Percentiles rank a stretch among this genome's conserved stretches.
Conservation (phyloP, 1,284 basidiomycete species). For the Exobasidium rhododendri region DNA sequence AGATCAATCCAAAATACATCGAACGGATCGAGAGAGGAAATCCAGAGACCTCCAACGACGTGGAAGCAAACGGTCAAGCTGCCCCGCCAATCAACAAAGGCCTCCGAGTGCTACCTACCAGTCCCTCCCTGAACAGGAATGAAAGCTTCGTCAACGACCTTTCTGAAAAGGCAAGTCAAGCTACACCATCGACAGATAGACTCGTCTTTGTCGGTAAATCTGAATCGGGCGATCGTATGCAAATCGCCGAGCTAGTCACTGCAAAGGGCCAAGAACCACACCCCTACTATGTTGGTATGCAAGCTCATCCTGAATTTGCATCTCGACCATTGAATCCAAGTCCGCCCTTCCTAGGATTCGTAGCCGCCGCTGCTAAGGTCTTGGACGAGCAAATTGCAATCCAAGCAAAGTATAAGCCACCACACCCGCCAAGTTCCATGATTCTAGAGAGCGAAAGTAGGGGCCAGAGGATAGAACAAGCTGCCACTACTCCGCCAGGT, state of each 20-base stretch:
- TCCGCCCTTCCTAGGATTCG: slow-evolving; percentile 92
- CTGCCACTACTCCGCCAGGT: slow-evolving; percentile 35
- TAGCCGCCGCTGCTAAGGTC: slow-evolving; percentile 74
- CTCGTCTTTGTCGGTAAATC: slow-evolving; percentile 79
- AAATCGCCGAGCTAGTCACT: slow-evolving; percentile 74
- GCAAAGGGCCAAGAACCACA: slow-evolving; percentile 63
- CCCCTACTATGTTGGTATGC: slow-evolving; percentile 89
- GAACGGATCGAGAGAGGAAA: slow-evolving; percentile 64
- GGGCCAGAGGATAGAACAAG: slow-evolving; percentile 20
- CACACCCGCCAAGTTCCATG: slow-evolving; percentile 58
- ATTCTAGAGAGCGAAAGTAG: slow-evolving; percentile 22
- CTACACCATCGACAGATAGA: slow-evolving; percentile 1
- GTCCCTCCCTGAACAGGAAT: slow-evolving; percentile 3
- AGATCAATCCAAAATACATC: slow-evolving; percentile 88
- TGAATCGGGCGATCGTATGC: slow-evolving; percentile 95
- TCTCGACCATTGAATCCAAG: slow-evolving; percentile 97
- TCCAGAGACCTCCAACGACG: background rate
- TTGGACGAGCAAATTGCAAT: slow-evolving; percentile 72
- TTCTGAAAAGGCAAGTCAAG: background rate
- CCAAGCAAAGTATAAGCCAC: slow-evolving; percentile 63
- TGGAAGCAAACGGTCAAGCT: slow-evolving; percentile 6
- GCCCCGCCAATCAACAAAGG: slow-evolving; percentile 10
- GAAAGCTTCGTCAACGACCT: background rate
- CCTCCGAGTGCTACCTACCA: slow-evolving; percentile 22
- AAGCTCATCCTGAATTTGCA: slow-evolving; percentile 98